Evolutionary conservation across 345 rosid species (phyloP).

Genomic region (Salix viminalis): DNA sequence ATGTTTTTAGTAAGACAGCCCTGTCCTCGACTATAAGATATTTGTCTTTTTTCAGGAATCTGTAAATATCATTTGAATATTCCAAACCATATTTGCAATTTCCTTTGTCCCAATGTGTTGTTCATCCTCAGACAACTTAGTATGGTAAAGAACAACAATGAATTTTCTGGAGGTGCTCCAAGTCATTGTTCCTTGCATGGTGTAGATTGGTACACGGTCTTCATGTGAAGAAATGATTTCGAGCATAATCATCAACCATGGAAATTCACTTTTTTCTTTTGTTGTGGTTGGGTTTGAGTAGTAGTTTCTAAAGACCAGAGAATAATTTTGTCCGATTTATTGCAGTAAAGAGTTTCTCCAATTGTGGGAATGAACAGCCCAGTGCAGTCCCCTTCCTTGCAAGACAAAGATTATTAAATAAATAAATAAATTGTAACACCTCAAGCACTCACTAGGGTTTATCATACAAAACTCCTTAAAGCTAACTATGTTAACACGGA

Average conservation of each 20-base stretch:
- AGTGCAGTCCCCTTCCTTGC: no score
- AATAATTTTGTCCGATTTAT: no score
- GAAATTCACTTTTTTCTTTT: not conserved
- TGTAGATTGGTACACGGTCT: not conserved
- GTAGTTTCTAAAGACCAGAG: not conserved
- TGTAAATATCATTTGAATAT: conserved; percentile 3
- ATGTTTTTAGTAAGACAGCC: not conserved
- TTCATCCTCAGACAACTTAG: no score
- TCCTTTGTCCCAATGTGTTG: not conserved
- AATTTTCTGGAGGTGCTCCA: not conserved
- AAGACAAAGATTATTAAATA: no score
- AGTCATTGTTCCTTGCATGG: not conserved
- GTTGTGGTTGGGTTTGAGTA: no score
- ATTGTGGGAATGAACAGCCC: not conserved
- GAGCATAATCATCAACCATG: not conserved
- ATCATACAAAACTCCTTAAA: no score
- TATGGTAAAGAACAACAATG: not conserved
- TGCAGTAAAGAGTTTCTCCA: not conserved
- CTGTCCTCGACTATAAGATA: not conserved
- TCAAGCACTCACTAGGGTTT: no score
- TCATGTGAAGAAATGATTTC: not conserved
- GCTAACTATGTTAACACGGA: no score
- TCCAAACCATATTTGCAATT: not conserved
- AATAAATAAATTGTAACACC: no score
- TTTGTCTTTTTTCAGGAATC: not conserved